Base-by-base conservation (phyloP, 192 early-diverging fungal species). In the Coemansia sp. region DNA sequence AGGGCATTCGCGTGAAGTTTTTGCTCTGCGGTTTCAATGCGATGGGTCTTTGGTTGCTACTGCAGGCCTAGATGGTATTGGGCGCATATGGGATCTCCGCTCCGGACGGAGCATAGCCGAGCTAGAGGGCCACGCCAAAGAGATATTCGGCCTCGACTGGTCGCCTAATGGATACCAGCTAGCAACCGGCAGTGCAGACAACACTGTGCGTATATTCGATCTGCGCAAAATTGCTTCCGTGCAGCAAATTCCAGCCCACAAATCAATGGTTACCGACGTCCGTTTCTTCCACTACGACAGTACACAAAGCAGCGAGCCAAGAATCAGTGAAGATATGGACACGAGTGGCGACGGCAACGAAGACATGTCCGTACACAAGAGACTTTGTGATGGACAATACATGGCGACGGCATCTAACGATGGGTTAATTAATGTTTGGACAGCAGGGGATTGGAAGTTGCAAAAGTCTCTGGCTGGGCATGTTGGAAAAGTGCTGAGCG, bases 81-180 rank as follows among this genome's bases (percentile, higher is more conserved):
- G 93, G 8, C 84, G 93, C 31, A 87, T 99, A 1, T 99, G 97
- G 97, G 97, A 99, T 79, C 70, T 96, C 56, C 85, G 97, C 53
- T 92, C 92, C 5, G 97, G 97, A 2, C 81, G 93, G 55, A 91
- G 89, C 3, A 86, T 97, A 5, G 87, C 95, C 83, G 87, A 86
- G 24, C 83, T 98, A 44, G 84, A 93, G 61, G 94, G 95, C 0
- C 97, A 99, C 71, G 88, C 95, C 28, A 92, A 92, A 57, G 89
- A 93, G 59, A 94, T 99, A 28, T 71, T 93, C 12, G 84, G 83
- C 3, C 71, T 98, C 8, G 95, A 98, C 62, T 99, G 92, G 87
- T 85, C 90, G 17, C 94, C 95, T 4, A 95, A 97, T 73, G 93
- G 89, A 26, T 95, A 93, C 66, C 91, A 95, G 64, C 55, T 99